Conservation (phyloP, 495 filamentous ascomycete species). For the Aspergillus steynii region DNA sequence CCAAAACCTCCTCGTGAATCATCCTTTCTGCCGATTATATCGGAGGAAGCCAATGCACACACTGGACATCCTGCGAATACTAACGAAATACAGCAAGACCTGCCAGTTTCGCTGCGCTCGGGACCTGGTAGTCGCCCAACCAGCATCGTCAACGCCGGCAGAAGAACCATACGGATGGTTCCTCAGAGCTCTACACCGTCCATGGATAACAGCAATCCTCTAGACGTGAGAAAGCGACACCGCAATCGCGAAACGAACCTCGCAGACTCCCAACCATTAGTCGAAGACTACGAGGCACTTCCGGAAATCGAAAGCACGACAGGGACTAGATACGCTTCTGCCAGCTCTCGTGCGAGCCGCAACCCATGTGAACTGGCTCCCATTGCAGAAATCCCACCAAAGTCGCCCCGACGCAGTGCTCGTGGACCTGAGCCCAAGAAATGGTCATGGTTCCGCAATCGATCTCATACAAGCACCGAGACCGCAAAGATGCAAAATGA, state of each 20-base stretch:
- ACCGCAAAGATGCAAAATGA: slow-evolving; percentile 21
- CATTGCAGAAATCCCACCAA: slow-evolving; percentile 31
- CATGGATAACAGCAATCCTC: slow-evolving; percentile 44
- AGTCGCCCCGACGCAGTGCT: slow-evolving; percentile 27
- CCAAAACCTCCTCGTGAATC: slow-evolving; percentile 34
- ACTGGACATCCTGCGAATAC: too few relatives aligned
- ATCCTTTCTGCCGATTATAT: slow-evolving; percentile 50
- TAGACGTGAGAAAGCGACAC: slow-evolving; percentile 58
- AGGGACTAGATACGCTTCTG: slow-evolving; percentile 12
- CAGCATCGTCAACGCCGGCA: slow-evolving; percentile 21
- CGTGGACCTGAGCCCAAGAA: slow-evolving; percentile 49
- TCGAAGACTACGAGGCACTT: slow-evolving; percentile 3
- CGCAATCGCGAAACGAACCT: neutral
- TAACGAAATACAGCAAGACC: too few relatives aligned
- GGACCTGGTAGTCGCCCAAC: slow-evolving; percentile 3
- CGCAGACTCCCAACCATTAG: slow-evolving; percentile 1
- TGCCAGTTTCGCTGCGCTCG: neutral
- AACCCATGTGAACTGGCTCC: slow-evolving; percentile 27
- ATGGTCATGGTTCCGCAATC: slow-evolving; percentile 66
- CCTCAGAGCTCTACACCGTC: slow-evolving; percentile 42
- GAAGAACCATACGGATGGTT: slow-evolving; percentile 50
- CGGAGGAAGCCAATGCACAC: neutral
- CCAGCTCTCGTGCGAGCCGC: slow-evolving; percentile 19
- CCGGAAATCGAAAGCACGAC: neutral
- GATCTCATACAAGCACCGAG: slow-evolving; percentile 44